Percentiles rank a stretch among this genome's conserved stretches.
Evolutionary conservation across 2,329 filamentous ascomycete species (phyloP).

Genomic region (Trichoderma simmonsii): DNA sequence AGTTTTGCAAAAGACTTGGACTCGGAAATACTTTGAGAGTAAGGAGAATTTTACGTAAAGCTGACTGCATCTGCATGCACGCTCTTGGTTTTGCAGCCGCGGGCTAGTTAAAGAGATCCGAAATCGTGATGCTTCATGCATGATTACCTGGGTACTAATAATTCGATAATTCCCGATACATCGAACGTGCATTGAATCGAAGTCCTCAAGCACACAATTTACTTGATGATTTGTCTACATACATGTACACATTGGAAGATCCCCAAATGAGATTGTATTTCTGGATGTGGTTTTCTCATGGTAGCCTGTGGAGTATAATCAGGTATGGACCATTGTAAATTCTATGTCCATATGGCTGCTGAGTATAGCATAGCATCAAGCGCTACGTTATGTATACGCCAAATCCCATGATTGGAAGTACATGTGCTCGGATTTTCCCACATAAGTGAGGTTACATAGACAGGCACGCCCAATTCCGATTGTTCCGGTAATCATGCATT

Average conservation of each 20-base stretch:
- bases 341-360: too few relatives aligned
- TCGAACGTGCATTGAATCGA: neutral
- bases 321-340: neutral
- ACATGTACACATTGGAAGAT: neutral
- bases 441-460: too few relatives aligned
- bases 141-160: neutral
- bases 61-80: neutral
- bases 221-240: neutral
- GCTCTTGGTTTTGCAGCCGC: neutral
- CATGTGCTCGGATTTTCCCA: too few relatives aligned
- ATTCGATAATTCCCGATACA: neutral
- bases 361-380: too few relatives aligned
- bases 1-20: neutral
- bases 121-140: neutral
- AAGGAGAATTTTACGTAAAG: neutral
- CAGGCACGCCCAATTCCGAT: neutral
- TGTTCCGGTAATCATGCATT: neutral
- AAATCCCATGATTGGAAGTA: too few relatives aligned
- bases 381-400: too few relatives aligned
- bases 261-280: neutral
- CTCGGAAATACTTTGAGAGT: neutral
- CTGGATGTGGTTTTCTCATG: neutral
- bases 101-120: neutral
- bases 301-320: neutral
- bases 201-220: neutral